phyloP scores from a whole-genome alignment of 169 alveolate species.

The Sarcocystis neurona region DNA sequence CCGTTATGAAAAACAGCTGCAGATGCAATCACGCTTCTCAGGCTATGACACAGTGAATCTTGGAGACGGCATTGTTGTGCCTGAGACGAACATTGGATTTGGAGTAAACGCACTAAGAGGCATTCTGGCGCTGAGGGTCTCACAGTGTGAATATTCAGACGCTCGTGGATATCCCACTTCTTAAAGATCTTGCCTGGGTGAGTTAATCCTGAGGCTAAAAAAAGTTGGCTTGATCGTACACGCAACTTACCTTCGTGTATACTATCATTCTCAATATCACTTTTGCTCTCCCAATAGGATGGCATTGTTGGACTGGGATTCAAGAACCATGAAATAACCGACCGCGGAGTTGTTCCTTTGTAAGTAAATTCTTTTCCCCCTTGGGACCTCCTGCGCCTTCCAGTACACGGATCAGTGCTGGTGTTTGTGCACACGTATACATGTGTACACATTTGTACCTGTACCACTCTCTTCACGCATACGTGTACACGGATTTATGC shows the following conservation, averaged over 20 bases:
- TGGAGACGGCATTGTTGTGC: conserved; percentile 63
- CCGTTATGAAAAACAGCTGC: no score
- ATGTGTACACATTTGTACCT: neutral
- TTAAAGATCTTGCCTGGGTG: conserved; percentile 62
- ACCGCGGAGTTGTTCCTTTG: conserved; percentile 64
- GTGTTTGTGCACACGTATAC: neutral
- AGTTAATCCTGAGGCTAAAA: neutral
- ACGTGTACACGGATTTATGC: no score
- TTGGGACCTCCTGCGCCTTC: neutral
- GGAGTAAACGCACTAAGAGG: conserved; percentile 29
- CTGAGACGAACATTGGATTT: conserved; percentile 64
- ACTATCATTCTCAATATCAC: neutral
- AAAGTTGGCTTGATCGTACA: neutral
- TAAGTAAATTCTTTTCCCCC: neutral
- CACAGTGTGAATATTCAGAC: conserved; percentile 48
- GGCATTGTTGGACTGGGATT: conserved; percentile 71
- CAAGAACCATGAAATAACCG: conserved; percentile 62
- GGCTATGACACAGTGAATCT: conserved; percentile 61
- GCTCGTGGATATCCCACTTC: conserved; percentile 64
- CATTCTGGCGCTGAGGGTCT: neutral
- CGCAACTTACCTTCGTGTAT: neutral
- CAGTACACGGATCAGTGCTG: no score
- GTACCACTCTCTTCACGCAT: no score
- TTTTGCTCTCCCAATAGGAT: conserved; percentile 39
- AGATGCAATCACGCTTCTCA: neutral